Base-by-base conservation (phyloP, 1,284 basidiomycete genomes). In the Tilletia indica region DNA sequence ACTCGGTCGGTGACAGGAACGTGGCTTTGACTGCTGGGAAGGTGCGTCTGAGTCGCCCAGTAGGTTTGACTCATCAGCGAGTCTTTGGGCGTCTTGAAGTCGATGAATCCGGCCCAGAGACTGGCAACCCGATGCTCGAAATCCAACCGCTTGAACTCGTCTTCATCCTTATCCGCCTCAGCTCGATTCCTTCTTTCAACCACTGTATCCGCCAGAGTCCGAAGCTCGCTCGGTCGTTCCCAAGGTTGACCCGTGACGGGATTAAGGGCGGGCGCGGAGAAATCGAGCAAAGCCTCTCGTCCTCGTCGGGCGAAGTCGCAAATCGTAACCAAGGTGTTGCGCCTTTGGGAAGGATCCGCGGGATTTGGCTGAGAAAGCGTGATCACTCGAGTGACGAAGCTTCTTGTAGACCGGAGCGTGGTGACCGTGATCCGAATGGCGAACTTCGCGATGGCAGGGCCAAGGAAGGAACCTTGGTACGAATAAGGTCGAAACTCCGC, bases 401-500 rank as follows among this genome's bases (percentile, higher is more conserved):
- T 58, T 11, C 56, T 19, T 9, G 56, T 58, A 11, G 21, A 31
- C 8, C 56, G 56, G 25, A 58, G 2, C n/a, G 56, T 58, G 4
- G 56, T 58, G 56, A 58, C 56, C 8, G 56, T 25, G 56, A 58
- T 58, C 21, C 56, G 56, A 34, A 58, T 58, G 56, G 56, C 56
- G 12, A 25, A 58, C 12, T 58, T 58, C n/a, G 56, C 12, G n/a
- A 58, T 12, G 19, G 56, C 56, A 4, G 56, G 56, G 2, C 56
- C 56, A 11, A 58, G 21, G 56, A 58, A 58, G 56, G 56, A 21
- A 25, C 56, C 56, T 31, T 58, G 56, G 56, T 58, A 58, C n/a
- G 56, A 58, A 58, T 58, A 58, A 12, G 56, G 21, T 21, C 56
- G 56, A 34, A 58, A 58, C 21, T 58, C 56, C 21, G 56, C 14